Base-by-base conservation (phyloP, 768 basidiomycete genomes). In the Trametopsis cervina region DNA sequence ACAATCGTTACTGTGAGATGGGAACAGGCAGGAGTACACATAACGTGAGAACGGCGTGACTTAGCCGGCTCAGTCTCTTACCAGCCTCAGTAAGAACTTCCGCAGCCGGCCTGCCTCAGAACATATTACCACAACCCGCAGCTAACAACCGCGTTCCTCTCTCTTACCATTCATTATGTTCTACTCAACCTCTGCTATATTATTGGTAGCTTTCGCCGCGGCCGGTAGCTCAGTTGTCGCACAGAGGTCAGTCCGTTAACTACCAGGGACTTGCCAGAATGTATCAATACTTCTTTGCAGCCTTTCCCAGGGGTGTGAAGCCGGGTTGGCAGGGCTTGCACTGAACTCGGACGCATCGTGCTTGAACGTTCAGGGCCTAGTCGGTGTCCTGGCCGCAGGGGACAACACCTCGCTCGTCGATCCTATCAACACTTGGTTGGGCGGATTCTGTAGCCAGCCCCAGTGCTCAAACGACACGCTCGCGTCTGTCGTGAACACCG, bases 391-490 rank as follows among this genome's bases (percentile, higher is more conserved):
- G 46, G 51, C 66, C 21, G 55, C 63, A 18, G 52, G 58, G 47
- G 40, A 53, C 11, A 66, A 66, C 43, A 54, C 61, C 15, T 76
- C 77, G 9, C 50, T 81, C 40, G 62, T 78, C n/a, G 53, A 56
- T 4, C 67, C 78, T 11, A 54, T 87, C 47, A 67, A 83, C 63
- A 71, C 44, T 35, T 89, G 86, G 86, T 63, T 86, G 41, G 69
- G 64, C 0, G 75, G 74, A 40, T 29, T 83, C 44, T 86, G 85
- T 60, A 54, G 70, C 15, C 64, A 66, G 40, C 64, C 65, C 2
- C 60, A 76, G 7, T 87, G 85, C 60, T 75, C 69, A 55, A 83
- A 88, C 51, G 64, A 64, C 17, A 80, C 83, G 0, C 69, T 89
- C 9, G 63, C 80, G 17, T 57, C 67, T 1, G 68, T 86, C 39